These are phyloP conservation scores for Pterula multifida DNA, from an alignment of 1,284 basidiomycete species.

Conservation along the genomic window DNA sequence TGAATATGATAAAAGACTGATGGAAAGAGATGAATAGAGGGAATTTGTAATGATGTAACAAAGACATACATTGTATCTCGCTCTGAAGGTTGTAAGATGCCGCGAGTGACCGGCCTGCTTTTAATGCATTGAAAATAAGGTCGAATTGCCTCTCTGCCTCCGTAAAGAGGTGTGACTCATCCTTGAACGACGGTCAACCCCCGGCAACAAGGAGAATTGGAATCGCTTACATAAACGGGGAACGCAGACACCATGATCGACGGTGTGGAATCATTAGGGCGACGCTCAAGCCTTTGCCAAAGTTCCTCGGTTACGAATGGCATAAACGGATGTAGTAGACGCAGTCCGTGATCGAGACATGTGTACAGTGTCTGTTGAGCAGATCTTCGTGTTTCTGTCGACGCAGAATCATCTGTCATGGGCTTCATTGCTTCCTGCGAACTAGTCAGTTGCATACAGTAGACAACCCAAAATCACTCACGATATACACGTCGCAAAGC, in stretches of 20 bases:
- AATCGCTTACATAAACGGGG: constrained; percentile 59
- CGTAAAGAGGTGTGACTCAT: constrained; percentile 52
- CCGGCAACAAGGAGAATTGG: neutral
- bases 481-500: constrained; percentile 97
- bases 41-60: neutral
- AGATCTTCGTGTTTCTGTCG: constrained; percentile 54
- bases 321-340: constrained; percentile 96
- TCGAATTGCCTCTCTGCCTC: constrained; percentile 82
- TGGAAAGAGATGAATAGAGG: constrained; percentile 6
- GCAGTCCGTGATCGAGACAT: constrained; percentile 83
- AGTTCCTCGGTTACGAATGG: constrained; percentile 98
- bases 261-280: constrained; percentile 70
- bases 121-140: constrained; percentile 73
- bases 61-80: constrained; percentile 67
- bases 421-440: constrained; percentile 93
- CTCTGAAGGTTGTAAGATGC: constrained; percentile 87
- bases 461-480: constrained; percentile 32
- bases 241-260: constrained; percentile 87
- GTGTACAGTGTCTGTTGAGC: constrained; percentile 96
- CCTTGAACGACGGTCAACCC: constrained; percentile 23
- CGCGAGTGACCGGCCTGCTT: constrained; percentile 75
- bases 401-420: constrained; percentile 74
- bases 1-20: constrained; percentile 75
- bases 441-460: constrained; percentile 6
- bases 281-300: constrained; percentile 90